Evolutionary conservation across 495 filamentous ascomycete genomes (phyloP).

Genomic region (Jackrogersella multiformis): DNA sequence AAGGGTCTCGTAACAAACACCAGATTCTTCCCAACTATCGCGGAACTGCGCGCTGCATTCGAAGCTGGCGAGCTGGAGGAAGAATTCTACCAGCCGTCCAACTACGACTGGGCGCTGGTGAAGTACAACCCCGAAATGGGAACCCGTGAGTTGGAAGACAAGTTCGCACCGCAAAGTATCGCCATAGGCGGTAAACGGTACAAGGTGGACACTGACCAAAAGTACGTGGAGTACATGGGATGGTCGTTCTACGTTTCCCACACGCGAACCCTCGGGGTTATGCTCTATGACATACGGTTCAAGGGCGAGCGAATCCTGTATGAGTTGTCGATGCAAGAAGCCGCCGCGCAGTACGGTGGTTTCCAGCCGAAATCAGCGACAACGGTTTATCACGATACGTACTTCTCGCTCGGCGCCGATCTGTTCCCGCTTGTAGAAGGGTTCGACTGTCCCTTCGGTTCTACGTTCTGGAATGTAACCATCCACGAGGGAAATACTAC

Average conservation of each 20-base stretch:
- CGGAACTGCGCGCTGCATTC: constrained; percentile 48
- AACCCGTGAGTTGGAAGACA: constrained; percentile 51
- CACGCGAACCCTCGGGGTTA: constrained; percentile 56
- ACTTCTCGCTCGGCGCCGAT: constrained; percentile 56
- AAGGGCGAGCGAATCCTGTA: constrained; percentile 65
- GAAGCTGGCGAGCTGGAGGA: constrained; percentile 49
- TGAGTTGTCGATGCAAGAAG: constrained; percentile 65
- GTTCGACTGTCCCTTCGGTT: constrained; percentile 63
- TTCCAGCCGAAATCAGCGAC: constrained; percentile 58
- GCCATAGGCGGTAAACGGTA: constrained; percentile 55
- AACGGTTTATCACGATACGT: constrained; percentile 57
- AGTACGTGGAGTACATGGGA: constrained; percentile 65
- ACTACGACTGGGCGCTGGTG: constrained; percentile 47
- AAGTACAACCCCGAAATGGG: constrained; percentile 49
- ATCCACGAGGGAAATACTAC: constrained; percentile 49
- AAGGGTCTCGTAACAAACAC: constrained; percentile 51
- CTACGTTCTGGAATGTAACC: constrained; percentile 56
- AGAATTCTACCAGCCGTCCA: constrained; percentile 43
- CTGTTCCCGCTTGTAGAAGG: constrained; percentile 59
- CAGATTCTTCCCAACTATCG: constrained; percentile 47
- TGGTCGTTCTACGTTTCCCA: constrained; percentile 64
- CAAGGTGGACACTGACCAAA: constrained; percentile 54
- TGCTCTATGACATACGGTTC: constrained; percentile 61
- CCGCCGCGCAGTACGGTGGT: constrained; percentile 62
- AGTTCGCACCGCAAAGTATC: constrained; percentile 51